Conservation (phyloP, 2,329 filamentous ascomycete species). For the Fusarium sp. region DNA sequence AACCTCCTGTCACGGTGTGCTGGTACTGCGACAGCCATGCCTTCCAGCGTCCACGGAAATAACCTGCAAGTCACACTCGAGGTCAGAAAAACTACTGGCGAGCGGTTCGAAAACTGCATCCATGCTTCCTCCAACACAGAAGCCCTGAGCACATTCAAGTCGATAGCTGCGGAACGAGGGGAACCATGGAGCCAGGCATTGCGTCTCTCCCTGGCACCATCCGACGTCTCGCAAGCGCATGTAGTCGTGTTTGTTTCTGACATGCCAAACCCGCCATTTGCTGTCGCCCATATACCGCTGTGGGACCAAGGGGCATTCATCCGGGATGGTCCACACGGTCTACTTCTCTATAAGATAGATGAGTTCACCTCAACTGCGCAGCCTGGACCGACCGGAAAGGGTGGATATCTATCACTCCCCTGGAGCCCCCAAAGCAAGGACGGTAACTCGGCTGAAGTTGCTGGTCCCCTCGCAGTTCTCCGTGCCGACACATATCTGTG, state of each 20-base stretch:
- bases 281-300: conserved; percentile 89
- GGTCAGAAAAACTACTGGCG: conserved; percentile 79
- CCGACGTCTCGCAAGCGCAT: conserved; percentile 84
- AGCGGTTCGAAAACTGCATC: conserved; percentile 88
- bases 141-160: conserved; percentile 86
- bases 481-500: conserved; percentile 86
- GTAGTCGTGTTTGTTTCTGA: conserved; percentile 91
- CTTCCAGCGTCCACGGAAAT: conserved; percentile 67
- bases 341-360: conserved; percentile 90
- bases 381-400: conserved; percentile 72
- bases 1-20: conserved; percentile 71
- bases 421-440: conserved; percentile 77
- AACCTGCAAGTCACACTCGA: conserved; percentile 92
- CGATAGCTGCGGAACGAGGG: conserved; percentile 79
- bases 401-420: conserved; percentile 85
- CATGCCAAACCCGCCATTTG: conserved; percentile 86
- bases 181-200: conserved; percentile 90
- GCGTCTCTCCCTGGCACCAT: conserved; percentile 78
- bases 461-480: conserved; percentile 81
- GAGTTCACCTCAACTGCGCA: conserved; percentile 80
- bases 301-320: conserved; percentile 94
- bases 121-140: conserved; percentile 83
- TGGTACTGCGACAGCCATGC: conserved; percentile 78
- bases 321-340: conserved; percentile 80
- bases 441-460: conserved; percentile 76